A percentile compares a stretch with the other conserved stretches of the same genome.
Conservation (phyloP, 768 basidiomycete genomes). For the Kwoniella newhampshirensis region DNA sequence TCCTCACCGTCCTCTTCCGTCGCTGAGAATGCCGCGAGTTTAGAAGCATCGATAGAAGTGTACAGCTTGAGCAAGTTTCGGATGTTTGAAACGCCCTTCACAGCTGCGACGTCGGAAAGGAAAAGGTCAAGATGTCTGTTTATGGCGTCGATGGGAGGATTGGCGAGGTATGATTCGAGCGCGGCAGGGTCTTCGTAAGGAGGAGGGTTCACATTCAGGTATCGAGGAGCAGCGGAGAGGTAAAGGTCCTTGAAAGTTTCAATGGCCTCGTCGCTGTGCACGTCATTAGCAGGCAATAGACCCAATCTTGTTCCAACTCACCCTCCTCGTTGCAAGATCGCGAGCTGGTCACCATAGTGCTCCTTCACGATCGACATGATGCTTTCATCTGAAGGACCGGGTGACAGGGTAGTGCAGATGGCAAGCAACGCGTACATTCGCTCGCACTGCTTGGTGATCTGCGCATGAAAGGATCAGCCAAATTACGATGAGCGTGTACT, state of each 20-base stretch:
- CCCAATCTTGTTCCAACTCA: conserved; percentile 54
- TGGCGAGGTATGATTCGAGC: conserved; percentile 58
- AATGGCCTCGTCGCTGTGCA: conserved; percentile 61
- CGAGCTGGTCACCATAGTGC: conserved; percentile 84
- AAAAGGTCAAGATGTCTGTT: conserved; percentile 82
- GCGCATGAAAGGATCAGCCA: conserved; percentile 1
- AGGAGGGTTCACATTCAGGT: conserved; percentile 90
- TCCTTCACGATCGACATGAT: conserved; percentile 91
- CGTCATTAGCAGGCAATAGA: too few species aligned
- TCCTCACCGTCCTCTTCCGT: conserved; percentile 66
- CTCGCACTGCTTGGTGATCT: conserved; percentile 97
- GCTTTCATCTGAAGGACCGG: conserved; percentile 88
- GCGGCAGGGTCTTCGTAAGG: conserved; percentile 79
- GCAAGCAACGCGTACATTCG: conserved; percentile 96
- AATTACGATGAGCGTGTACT: too few species aligned
- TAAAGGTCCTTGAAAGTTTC: conserved; percentile 88
- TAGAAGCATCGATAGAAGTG: conserved; percentile 85
- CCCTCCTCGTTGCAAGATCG: conserved; percentile 77
- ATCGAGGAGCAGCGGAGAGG: conserved; percentile 91
- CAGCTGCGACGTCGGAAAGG: conserved; percentile 74
- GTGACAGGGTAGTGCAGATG: conserved; percentile 87
- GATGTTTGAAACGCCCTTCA: conserved; percentile 75
- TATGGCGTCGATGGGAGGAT: conserved; percentile 66
- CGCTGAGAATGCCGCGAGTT: conserved; percentile 75
- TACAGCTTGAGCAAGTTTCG: conserved; percentile 93